Evolutionary conservation across 1,139 yeast species (phyloP), one percentile per base, ranked within the genome.

Genomic region (Kurtzmaniella quercitrusa): DNA sequence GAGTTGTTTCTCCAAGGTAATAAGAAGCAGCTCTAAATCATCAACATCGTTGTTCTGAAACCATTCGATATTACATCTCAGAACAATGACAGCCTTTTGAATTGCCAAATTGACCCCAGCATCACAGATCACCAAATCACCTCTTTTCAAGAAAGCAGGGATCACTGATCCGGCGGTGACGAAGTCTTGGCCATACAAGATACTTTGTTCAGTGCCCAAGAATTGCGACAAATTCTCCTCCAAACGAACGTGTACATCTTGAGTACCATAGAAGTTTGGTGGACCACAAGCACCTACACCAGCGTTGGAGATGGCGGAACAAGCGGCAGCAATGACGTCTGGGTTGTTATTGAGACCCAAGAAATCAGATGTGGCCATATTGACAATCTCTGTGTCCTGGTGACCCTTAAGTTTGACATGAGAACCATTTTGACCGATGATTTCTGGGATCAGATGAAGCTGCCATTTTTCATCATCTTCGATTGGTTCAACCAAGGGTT

Each of bases 201-300:
- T 88, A 39, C 90, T 82, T 47, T 77, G 77, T 51, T 88, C 95
- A 6, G 88, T 76, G 21, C 85, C 90, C 51, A 91, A 77, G 56
- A 82, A 93, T 34, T 68, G 63, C 8, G 96, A 82, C 50, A 93
- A 68, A 51, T 82, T 85, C 54, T 82, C 82, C 62, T 91, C 96
- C 50, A 89, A 74, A 54, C 85, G 74, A 47, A 83, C 84, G 58
- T 93, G 98, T 33, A 84, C 90, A 60, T 90, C 97, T 64, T 90
- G 97, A 50, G 93, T 86, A 48, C 98, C 99, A 63, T 91, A 93
- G 56, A 93, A 93, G 48, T 95, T 95, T 37, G 98, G 96, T 2
- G 99, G 98, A 25, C 98, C 97, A 71, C 99, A 93, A 1, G 98
- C 94, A 50, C 99, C 98, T 42, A 93, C 98, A 58, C 99, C 99